Base-by-base conservation (phyloP, 768 basidiomycete species). In the Candolleomyces eurysporus region DNA sequence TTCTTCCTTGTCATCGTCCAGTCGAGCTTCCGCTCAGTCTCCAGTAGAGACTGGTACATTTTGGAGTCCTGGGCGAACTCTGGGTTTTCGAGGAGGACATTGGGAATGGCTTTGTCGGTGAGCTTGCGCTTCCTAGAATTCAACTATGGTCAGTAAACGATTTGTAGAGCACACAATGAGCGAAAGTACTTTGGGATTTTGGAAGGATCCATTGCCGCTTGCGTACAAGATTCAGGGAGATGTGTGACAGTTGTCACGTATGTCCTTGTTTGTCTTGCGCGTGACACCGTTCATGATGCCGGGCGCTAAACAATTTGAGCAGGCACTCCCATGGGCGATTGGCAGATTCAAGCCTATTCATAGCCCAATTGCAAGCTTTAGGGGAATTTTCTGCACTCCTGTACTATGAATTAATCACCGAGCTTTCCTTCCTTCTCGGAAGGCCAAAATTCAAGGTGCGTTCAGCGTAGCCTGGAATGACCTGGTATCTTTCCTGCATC, bases 1-100 rank as follows among this genome's bases (percentile, higher is more conserved):
- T 83, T 86, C 75, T 96, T 96, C 71, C 96, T 81, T 70, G 86
- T 87, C 81, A 96, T 90, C 4, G 94, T 96, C 96, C 96, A 97
- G 73, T 98, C 95, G 16, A 98, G 78, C 71, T 90, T 92, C 61
- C 91, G 84, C 71, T 97, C 95, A 86, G 92, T 92, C 65, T 91
- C 89, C 30, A 95, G 73, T 45, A 97, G 77, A 67, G 92, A 88
- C 62, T 88, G 85, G 73, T 96, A 97, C 84, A 96, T 92, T 61
- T 78, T 79, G 22, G 92, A 92, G 71, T 96, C 94, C 66, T 85
- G 82, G 1, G 89, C 84, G 68, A 92, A 92, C 53, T 88, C 85
- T 17, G 89, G 85, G 65, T 85, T 81, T 62, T 92, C 87, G 5
- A 88, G 79, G 40, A 95, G 80, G 56, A 84, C 84, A 79, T 89